A percentile compares a stretch with the other conserved stretches of the same genome.
These are phyloP conservation scores for Fusarium annulatum DNA, from an alignment of 2,329 filamentous ascomycete species.

Conservation along the genomic window DNA sequence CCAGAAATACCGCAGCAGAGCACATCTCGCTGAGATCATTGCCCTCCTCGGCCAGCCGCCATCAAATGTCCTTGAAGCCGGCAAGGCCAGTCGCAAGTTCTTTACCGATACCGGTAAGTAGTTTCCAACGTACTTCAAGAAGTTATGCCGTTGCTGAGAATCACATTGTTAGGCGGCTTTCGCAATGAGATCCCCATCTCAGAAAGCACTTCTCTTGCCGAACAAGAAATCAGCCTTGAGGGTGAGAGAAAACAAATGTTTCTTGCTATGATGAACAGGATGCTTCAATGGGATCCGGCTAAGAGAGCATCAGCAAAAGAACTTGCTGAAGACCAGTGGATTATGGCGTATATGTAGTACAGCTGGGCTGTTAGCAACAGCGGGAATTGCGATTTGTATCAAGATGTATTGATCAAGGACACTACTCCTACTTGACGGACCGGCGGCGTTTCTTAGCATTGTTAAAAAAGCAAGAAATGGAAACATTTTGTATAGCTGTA, in stretches of 20 bases:
- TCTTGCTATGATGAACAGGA: constrained; percentile 50
- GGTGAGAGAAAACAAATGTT: constrained; percentile 47
- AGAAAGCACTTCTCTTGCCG: constrained; percentile 46
- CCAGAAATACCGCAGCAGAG: constrained; percentile 54
- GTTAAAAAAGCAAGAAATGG: too few relatives aligned
- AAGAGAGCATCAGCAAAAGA: constrained; percentile 46
- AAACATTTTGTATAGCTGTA: too few relatives aligned
- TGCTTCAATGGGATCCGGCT: constrained; percentile 52
- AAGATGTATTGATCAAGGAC: too few relatives aligned
- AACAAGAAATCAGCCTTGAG: constrained; percentile 52
- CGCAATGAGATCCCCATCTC: constrained; percentile 35
- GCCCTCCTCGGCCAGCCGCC: constrained; percentile 58
- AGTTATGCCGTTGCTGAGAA: too few relatives aligned
- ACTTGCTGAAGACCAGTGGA: constrained; percentile 48
- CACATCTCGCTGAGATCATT: constrained; percentile 62
- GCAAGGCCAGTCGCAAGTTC: constrained; percentile 50
- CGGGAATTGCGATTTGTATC: background rate
- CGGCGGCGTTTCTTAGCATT: too few relatives aligned
- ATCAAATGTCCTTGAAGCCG: constrained; percentile 47
- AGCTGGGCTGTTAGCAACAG: fast-evolving
- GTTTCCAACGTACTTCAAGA: too few relatives aligned
- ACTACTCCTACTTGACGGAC: too few relatives aligned
- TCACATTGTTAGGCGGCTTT: constrained; percentile 23
- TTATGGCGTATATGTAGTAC: constrained; percentile 21
- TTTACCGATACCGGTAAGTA: constrained; percentile 51